Evolutionary conservation across 75 land plant genomes (phyloP), one percentile per base, ranked within the genome.

Genomic region (Sequoiadendron giganteum): DNA sequence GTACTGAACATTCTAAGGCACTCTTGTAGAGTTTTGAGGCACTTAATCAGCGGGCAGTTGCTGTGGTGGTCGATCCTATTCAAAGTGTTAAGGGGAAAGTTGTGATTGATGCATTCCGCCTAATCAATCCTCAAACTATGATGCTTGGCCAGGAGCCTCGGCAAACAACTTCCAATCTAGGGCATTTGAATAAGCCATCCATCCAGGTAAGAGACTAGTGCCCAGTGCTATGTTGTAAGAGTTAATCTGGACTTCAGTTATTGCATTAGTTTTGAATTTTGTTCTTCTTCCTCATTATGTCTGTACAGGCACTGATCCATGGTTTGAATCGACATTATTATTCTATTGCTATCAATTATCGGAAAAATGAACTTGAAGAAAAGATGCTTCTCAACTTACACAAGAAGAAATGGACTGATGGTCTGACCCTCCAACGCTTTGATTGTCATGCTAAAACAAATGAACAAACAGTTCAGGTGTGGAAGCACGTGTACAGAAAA

Each of bases 371-470:
- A 87, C 92, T 97, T 34, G 99, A 98, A 87, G 99, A 98, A 88
- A 98, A 98, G 87, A 98, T 98, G 99, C 88, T 98, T 14, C 91
- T 98, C 39, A 98, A 98, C 88, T 91, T 98, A 47, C 99, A 98
- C 87, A 98, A 98, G 90, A 98, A 97, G 95, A 97, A 96, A 87
- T 98, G 99, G 99, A 95, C 99, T 72, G 99, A 98, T 94, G 99
- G 99, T 16, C 65, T 98, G 78, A 95, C 94, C 25, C 94, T 98
- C 49, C 91, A 89, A 52, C 94, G 93, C 0, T 98, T 95, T 93
- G 99, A 98, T 86, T 77, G 87, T 18, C 99, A 98, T 88, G 93
- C 97, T 10, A 96, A 96, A 90, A 97, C 97, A 36, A 97, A 97
- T 91, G 99, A 97, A 87, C 93, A 93, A 85, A 97, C 97, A 79